Conservation (phyloP, 2,329 filamentous ascomycete species). For the Tolypocladium sp. region DNA sequence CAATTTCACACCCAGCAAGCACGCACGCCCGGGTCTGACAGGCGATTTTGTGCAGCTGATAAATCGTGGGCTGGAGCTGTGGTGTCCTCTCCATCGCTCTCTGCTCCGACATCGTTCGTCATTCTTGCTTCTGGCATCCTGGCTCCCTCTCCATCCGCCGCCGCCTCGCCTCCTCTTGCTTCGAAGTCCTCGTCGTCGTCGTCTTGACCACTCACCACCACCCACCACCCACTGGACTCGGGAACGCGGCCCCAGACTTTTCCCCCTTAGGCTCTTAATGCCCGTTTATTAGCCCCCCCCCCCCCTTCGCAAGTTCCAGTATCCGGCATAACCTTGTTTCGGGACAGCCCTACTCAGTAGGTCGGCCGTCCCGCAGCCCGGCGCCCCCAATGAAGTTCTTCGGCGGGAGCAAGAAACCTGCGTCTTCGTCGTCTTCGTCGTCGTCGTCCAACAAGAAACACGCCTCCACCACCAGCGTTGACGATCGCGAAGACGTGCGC, state of each 20-base stretch:
- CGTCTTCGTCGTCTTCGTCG: constrained; percentile 10
- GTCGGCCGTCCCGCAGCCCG: constrained; percentile 9
- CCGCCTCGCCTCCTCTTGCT: not conserved
- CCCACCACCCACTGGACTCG: not conserved
- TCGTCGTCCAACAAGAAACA: constrained; percentile 28
- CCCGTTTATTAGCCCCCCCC: constrained; percentile 18
- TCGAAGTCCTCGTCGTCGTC: not conserved
- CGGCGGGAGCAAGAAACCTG: constrained; percentile 31
- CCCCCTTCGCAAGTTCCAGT: constrained; percentile 12
- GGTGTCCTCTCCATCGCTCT: not conserved
- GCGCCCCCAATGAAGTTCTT: constrained; percentile 43
- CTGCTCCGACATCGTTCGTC: not conserved
- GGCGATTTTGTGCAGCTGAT: constrained; percentile 13
- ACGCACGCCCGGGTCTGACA: not conserved
- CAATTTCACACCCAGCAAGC: not conserved
- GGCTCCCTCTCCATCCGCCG: not conserved
- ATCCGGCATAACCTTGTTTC: constrained; percentile 31
- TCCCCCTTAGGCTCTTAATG: constrained; percentile 13
- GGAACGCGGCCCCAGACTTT: not conserved
- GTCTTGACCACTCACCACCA: not conserved
- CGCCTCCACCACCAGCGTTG: constrained; percentile 21
- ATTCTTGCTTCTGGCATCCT: not conserved
- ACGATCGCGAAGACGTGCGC: constrained; percentile 26
- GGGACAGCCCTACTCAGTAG: constrained; percentile 19
- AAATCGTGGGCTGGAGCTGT: constrained; percentile 16